Base-by-base conservation (phyloP, 1,284 basidiomycete genomes). In the Moesziomyces sp. region DNA sequence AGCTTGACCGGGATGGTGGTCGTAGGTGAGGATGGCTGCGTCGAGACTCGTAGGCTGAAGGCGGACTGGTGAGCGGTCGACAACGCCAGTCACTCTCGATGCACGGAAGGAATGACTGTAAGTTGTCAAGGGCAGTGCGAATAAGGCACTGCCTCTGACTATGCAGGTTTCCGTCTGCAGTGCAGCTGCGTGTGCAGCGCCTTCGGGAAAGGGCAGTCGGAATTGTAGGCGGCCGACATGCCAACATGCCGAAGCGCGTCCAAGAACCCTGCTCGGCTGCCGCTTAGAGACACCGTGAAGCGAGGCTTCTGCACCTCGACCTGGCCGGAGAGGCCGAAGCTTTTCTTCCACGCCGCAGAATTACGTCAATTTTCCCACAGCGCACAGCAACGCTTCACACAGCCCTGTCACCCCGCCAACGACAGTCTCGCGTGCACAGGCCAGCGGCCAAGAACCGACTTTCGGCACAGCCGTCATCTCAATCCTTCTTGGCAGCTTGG, bases 281-380 rank as follows among this genome's bases (percentile, higher is more conserved):
- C 6, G 30, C 30, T 34, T 4, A 34, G 30, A 34, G 13, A 34
- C 30, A 34, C 11, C 30, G 30, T 34, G 30, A 34, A 34, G 30
- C 30, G 30, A 34, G 30, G 11, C 18, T 40, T 40, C 38, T 18
- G 38, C 16, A 16, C 14, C 16, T 40, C 38, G 14, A 18, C 38
- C 38, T 34, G 11, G 4, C 30, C 30, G 30, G 30, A 4, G 30
- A 34, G 30, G 30, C 30, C 30, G 30, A 34, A 34, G 30, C 30
- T 34, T 52, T 40, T 19, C 28, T 16, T 44, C 19, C 42, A 50
- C 30, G n/a, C 38, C 16, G 38, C 18, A 16, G 21, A 50, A 54
- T 54, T 54, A 61, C 58, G 52, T 50, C 58, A 61, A 61, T 45
- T 21, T 44, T 18, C 51, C 23, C 19, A 40, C n/a, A 7, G 30